phyloP scores from a whole-genome alignment of 2,329 filamentous ascomycete species.

The Colletotrichum sp. region DNA sequence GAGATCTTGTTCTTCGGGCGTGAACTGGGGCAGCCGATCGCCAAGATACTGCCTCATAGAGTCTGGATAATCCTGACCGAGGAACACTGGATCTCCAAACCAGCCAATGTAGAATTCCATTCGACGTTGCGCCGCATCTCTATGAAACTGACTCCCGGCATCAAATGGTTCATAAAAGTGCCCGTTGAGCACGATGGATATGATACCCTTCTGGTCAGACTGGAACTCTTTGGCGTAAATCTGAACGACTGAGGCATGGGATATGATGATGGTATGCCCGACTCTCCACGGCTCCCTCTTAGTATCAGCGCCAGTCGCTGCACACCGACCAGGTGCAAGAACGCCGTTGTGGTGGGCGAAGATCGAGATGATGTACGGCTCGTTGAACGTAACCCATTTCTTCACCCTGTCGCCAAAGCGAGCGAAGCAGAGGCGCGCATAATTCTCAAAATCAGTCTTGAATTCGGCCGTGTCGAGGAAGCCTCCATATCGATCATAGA shows the following conservation, averaged over 20 bases:
- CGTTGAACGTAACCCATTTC: conserved; percentile 45
- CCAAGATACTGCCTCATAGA: conserved; percentile 32
- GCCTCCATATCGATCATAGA: conserved; percentile 41
- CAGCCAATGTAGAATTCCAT: conserved; percentile 45
- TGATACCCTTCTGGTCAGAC: conserved; percentile 30
- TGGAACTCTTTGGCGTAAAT: conserved; percentile 37
- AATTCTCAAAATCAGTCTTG: conserved; percentile 38
- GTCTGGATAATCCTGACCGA: conserved; percentile 25
- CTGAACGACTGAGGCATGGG: conserved; percentile 36
- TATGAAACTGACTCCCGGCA: conserved; percentile 24
- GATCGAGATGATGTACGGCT: conserved; percentile 42
- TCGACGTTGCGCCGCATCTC: conserved; percentile 34
- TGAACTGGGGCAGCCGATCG: conserved; percentile 32
- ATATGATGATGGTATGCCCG: conserved; percentile 39
- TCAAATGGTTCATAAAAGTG: conserved; percentile 44
- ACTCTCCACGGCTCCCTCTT: conserved; percentile 41
- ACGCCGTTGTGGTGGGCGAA: conserved; percentile 39
- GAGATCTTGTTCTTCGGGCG: conserved; percentile 28
- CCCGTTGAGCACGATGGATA: conserved; percentile 41
- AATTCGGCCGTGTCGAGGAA: conserved; percentile 36
- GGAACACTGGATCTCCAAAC: conserved; percentile 44
- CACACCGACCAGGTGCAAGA: conserved; percentile 37
- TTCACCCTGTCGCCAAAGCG: conserved; percentile 39
- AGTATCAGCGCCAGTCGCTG: conserved; percentile 31
- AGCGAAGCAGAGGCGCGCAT: conserved; percentile 39